Evolutionary conservation across 1,284 basidiomycete species (phyloP).

Genomic region (Trametes polyzona): DNA sequence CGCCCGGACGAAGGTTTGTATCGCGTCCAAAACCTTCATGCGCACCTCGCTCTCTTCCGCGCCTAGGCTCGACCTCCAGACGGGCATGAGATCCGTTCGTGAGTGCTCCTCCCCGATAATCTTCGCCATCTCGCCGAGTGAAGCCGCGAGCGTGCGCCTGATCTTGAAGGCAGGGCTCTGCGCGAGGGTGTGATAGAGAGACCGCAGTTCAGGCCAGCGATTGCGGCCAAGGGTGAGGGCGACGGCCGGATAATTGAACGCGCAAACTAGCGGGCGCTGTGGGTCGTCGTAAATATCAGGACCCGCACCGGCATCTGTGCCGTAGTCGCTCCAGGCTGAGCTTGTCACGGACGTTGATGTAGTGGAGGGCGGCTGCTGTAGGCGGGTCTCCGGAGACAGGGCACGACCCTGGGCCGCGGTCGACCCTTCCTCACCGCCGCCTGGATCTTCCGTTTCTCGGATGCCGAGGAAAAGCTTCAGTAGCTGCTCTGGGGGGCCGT

Average conservation of each 20-base stretch:
- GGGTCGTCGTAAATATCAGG: constrained; percentile 49
- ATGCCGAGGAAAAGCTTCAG: constrained; percentile 63
- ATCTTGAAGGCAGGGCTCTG: constrained; percentile 65
- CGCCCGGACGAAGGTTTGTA: constrained; percentile 61
- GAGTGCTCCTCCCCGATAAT: constrained; percentile 80
- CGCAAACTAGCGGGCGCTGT: constrained; percentile 84
- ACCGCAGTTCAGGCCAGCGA: constrained; percentile 81
- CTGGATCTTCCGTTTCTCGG: constrained; percentile 28
- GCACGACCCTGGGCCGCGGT: neutral
- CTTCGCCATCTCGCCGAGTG: constrained; percentile 87
- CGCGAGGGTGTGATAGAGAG: constrained; percentile 70
- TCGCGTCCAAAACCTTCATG: constrained; percentile 66
- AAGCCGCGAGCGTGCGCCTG: constrained; percentile 81
- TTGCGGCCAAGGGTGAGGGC: constrained; percentile 79
- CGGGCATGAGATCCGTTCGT: constrained; percentile 69
- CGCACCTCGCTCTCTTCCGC: constrained; percentile 74
- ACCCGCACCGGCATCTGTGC: constrained; percentile 22
- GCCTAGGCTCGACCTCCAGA: constrained; percentile 70
- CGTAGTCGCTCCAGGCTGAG: constrained; percentile 31
- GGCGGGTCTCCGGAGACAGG: neutral
- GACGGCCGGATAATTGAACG: constrained; percentile 95
- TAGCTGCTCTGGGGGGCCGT: constrained; percentile 81
- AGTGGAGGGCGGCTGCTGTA: constrained; percentile 9
- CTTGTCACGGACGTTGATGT: constrained; percentile 23
- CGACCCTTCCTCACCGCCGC: constrained; percentile 2